Base-by-base conservation (phyloP, 768 basidiomycete species). In the Artomyces pyxidatus region DNA sequence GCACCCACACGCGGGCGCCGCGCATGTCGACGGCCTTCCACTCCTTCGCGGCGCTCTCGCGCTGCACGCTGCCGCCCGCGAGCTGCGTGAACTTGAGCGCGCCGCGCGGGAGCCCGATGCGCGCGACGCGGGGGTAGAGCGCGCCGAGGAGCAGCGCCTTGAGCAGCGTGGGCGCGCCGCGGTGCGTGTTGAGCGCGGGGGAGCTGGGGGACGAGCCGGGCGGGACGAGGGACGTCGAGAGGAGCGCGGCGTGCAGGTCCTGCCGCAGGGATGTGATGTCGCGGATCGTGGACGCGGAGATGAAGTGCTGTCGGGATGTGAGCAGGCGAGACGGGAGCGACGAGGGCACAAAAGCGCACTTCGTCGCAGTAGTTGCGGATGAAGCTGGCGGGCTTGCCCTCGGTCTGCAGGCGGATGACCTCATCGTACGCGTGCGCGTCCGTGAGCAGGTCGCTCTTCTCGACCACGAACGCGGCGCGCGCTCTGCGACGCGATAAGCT, bases 141-240 rank as follows among this genome's bases (percentile, higher is more conserved):
- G 90, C 92, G 7, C 89, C 91, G 11, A 91, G 77, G 28, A 96
- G 73, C 52, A 93, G 77, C 6, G 81, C 79, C 64, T 95, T 95
- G 58, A 96, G 65, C 22, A 97, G 75, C 60, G 85, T 89, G 30
- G 74, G 71, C 57, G 88, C 81, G 1, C 67, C 58, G 50, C 77
- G 77, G 62, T 90, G 83, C 30, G 65, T 61, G 56, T 90, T 92
- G 44, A 89, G 74, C 17, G 65, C 65, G 1, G 75, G 62, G 1
- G 74, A 68, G 9, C 68, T 63, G 0, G 81, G 73, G 2, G 61
- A 68, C 10, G 75, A 71, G 22, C 67, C 63, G 1, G 68, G 58
- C 1, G 77, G 74, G 32, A 85, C 69, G 59, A 94, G 81, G 5
- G 88, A 89, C 32, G 87, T 75, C 39, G 80, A 78, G 4, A 71